phyloP scores from a whole-genome alignment of 176 grass and related monocot species.

The Carex littledalei region DNA sequence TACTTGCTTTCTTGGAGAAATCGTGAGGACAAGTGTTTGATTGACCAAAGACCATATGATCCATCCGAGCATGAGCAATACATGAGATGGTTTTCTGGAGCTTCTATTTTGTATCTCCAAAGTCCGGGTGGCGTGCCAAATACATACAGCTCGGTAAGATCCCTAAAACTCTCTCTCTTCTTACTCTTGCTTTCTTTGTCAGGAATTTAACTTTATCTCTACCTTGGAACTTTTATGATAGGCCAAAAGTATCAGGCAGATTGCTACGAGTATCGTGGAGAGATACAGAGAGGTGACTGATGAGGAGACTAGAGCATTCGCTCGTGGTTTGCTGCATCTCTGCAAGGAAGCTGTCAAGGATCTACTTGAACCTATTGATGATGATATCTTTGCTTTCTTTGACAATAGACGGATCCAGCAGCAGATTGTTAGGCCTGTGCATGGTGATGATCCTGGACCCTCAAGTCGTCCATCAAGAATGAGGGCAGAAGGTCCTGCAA shows the following conservation, averaged over 20 bases:
- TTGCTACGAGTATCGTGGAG: neutral
- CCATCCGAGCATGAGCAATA: slow-evolving; percentile 52
- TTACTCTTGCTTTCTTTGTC: neutral
- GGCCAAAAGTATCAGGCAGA: neutral
- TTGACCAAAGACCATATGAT: slow-evolving; percentile 42
- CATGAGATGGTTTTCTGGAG: slow-evolving; percentile 52
- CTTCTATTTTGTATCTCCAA: slow-evolving; percentile 19
- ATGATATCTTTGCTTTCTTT: neutral
- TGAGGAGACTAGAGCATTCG: neutral
- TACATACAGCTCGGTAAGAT: slow-evolving; percentile 4
- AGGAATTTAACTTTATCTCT: neutral
- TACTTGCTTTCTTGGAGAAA: slow-evolving; percentile 30
- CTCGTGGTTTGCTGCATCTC: neutral
- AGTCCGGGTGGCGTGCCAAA: neutral
- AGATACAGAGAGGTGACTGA: neutral
- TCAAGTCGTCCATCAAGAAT: neutral
- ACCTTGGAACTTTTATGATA: neutral
- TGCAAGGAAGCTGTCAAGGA: neutral
- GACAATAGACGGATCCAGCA: neutral
- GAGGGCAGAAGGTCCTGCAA: neutral
- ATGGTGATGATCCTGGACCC: neutral
- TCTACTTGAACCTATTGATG: neutral
- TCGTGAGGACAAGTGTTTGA: slow-evolving; percentile 41
- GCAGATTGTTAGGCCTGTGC: neutral
- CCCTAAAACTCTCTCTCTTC: neutral